phyloP scores from a whole-genome alignment of 179 eudicot species.

The Carnegiea gigantea region DNA sequence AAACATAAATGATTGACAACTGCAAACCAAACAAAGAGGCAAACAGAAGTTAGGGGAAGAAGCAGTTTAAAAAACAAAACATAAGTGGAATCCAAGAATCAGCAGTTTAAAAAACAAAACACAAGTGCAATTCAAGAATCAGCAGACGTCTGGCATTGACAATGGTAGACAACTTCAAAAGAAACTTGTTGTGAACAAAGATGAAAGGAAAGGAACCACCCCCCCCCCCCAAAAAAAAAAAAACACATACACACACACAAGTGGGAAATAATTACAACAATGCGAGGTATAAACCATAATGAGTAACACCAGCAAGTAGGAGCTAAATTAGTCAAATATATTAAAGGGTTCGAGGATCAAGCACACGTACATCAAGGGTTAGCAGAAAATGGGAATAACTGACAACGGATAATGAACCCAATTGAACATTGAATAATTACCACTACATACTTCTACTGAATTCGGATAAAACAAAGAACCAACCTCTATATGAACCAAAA shows the following conservation, averaged over 20 bases:
- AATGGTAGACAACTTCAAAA: not conserved
- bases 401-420: conserved; percentile 1
- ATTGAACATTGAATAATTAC: not conserved
- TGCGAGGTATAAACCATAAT: too few relatives aligned
- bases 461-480: not conserved
- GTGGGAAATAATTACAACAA: too few relatives aligned
- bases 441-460: not conserved
- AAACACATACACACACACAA: too few relatives aligned
- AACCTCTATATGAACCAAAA: not conserved
- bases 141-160: not conserved
- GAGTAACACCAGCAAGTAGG: too few relatives aligned
- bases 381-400: not conserved
- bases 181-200: not conserved
- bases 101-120: not conserved
- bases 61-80: not conserved
- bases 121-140: not conserved
- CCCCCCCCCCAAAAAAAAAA: too few relatives aligned
- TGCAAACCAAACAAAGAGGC: not conserved
- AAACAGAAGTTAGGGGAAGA: not conserved
- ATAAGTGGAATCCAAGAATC: not conserved
- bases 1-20: not conserved
- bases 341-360: too few relatives aligned
- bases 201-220: not conserved
- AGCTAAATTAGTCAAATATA: too few relatives aligned
- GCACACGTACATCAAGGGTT: not conserved